Evolutionary conservation across 768 basidiomycete genomes (phyloP), one percentile per base, ranked within the genome.

Genomic region (Termitomyces heimii): DNA sequence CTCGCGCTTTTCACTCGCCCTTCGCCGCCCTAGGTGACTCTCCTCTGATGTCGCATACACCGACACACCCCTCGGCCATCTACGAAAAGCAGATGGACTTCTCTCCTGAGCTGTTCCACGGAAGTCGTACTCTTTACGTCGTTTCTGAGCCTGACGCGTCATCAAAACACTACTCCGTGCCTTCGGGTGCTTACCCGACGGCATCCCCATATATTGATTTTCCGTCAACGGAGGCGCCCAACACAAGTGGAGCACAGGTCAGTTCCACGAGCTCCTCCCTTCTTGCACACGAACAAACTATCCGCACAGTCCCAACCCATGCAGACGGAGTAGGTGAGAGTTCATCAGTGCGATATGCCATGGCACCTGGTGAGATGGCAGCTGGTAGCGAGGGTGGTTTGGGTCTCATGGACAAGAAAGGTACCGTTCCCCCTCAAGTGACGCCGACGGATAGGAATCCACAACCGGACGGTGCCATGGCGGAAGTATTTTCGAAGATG

Each of bases 141-240:
- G 88, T 89, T 60, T 88, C 85, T 32, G 77, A 86, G 67, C 88
- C 88, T 39, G 85, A 89, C 70, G 77, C 81, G 34, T 73, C 82
- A 55, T 67, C 83, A 55, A 79, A 76, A 43, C 80, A 81, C 32
- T 88, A 88, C 63, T 73, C 80, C 62, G 86, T 90, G n/a, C 88
- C 88, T 1, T 80, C 82, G 12, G 88, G 88, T 62, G 88, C 86
- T 5, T 84, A 83, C 67, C 77, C 81, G 42, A 74, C 75, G 31
- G 77, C 80, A 22, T 68, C 75, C 2, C 73, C 83, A 18, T 79
- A 75, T 60, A 69, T 74, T 55, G 74, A 73, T 65, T 76, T 70
- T 68, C 55, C 69, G 13, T 52, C 78, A 35, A 71, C 80, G 5
- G 74, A 73, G 48, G 67, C 76, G 18, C 74, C 78, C 35, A 68